phyloP scores from a whole-genome alignment of 768 basidiomycete genomes.

The Amanita phalloides region DNA sequence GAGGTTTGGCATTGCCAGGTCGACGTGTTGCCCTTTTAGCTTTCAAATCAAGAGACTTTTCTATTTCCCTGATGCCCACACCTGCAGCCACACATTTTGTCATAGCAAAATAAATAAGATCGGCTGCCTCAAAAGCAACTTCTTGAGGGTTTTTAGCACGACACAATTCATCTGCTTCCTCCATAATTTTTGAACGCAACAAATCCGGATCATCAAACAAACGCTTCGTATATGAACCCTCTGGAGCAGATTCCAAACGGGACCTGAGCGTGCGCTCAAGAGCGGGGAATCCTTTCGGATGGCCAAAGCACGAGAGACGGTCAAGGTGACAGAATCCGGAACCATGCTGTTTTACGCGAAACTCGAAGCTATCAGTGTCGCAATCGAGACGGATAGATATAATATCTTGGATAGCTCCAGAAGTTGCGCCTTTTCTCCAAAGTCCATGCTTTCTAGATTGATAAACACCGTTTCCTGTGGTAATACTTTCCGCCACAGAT shows the following conservation, averaged over 20 bases:
- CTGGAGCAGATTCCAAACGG: constrained; percentile 66
- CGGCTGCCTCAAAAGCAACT: constrained; percentile 90
- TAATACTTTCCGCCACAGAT: constrained; percentile 79
- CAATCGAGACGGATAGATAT: constrained; percentile 80
- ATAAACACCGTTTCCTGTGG: constrained; percentile 87
- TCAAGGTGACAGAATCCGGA: constrained; percentile 91
- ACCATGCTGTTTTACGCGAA: constrained; percentile 82
- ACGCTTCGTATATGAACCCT: constrained; percentile 85
- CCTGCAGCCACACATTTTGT: constrained; percentile 78
- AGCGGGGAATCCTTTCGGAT: constrained; percentile 62
- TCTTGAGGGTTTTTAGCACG: constrained; percentile 68
- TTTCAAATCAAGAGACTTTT: constrained; percentile 74
- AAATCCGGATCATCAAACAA: constrained; percentile 76
- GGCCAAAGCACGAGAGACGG: constrained; percentile 83
- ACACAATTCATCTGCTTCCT: constrained; percentile 97
- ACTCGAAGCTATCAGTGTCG: constrained; percentile 87
- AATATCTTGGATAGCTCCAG: constrained; percentile 86
- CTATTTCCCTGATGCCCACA: constrained; percentile 75
- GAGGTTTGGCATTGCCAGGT: constrained; percentile 86
- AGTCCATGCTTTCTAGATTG: constrained; percentile 93
- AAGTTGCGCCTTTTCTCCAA: constrained; percentile 96
- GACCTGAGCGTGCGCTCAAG: constrained; percentile 72
- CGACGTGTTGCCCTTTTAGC: constrained; percentile 80
- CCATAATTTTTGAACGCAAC: constrained; percentile 91
- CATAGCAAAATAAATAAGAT: constrained; percentile 87